These are phyloP conservation scores for Lodderomyces orthopsilosis DNA, from an alignment of 1,139 yeast species.

Conservation along the genomic window DNA sequence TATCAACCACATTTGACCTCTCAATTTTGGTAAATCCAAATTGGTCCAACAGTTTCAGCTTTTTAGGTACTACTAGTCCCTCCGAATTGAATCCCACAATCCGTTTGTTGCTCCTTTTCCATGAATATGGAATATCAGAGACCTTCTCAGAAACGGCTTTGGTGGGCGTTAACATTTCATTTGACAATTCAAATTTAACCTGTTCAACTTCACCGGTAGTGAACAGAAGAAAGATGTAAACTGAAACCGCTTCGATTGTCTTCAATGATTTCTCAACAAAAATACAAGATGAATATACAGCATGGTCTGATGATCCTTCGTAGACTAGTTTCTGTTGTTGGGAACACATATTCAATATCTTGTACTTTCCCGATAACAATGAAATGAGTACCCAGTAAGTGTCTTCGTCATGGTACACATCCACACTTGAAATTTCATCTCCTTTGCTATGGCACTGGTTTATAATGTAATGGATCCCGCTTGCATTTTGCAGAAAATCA, in stretches of 20 bases:
- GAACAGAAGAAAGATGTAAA: not conserved
- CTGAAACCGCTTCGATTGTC: not conserved
- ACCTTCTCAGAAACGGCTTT: not conserved
- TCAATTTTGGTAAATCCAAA: not conserved
- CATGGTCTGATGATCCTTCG: not conserved
- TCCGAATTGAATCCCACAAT: not conserved
- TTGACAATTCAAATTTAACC: not conserved
- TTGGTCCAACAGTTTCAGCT: not conserved
- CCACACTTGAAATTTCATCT: constrained; percentile 6
- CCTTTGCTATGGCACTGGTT: not conserved
- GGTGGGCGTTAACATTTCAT: not conserved
- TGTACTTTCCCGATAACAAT: constrained; percentile 6
- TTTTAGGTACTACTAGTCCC: not conserved
- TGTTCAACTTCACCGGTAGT: not conserved
- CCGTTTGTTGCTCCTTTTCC: not conserved
- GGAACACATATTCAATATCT: not conserved
- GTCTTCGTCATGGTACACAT: not conserved
- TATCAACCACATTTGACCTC: not conserved
- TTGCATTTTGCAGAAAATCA: not conserved
- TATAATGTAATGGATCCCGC: not conserved
- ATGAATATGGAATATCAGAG: not conserved
- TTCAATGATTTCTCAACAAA: not conserved
- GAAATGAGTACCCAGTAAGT: not conserved
- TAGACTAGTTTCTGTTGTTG: not conserved
- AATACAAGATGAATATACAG: constrained; percentile 3